Evolutionary conservation across 139 green algal species (phyloP), one percentile per base, ranked within the genome.

Genomic region (Gonium pectorale): DNA sequence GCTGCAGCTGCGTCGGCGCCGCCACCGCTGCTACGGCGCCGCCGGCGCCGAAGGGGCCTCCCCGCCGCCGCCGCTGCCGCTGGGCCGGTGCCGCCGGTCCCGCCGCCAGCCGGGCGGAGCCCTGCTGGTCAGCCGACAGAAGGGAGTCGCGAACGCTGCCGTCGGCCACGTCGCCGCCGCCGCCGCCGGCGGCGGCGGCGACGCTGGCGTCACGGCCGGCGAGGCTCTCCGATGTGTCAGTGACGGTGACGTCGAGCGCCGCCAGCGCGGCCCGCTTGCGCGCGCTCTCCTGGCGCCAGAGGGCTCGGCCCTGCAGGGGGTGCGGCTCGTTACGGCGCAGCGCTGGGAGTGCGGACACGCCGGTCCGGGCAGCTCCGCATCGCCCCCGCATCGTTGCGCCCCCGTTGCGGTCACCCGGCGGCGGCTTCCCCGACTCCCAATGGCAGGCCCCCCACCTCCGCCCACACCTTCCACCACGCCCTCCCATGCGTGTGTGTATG

Each of bases 261-360:
- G 62, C 73, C 56, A 31, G 26, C 40, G 27, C 26, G 0, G 26
- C 56, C 11, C 22, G 38, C 54, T 46, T 64, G 19, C 73, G 73
- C 59, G 56, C 3, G 35, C 38, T 44, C 73, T 81, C 73, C 15
- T 44, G 38, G 5, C 5, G n/a, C 73, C 73, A 81, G 11, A 81
- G 52, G 3, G 73, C 56, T 4, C 54, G 38, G 11, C 73, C 73
- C 73, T 81, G 52, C 35, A 17, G 29, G 29, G 35, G 24, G 13
- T 8, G 62, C n/a, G 62, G 31, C 6, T 5, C 11, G 62, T 69
- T 56, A n/a, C n/a, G n/a, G n/a, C n/a, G n/a, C n/a, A n/a, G n/a
- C n/a, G n/a, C n/a, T n/a, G n/a, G n/a, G n/a, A n/a, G n/a, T n/a
- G n/a, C n/a, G n/a, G n/a, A n/a, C n/a, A n/a, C n/a, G n/a, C n/a